Base-by-base conservation (phyloP, 2,329 filamentous ascomycete species). In the Sporothrix brasiliensis region DNA sequence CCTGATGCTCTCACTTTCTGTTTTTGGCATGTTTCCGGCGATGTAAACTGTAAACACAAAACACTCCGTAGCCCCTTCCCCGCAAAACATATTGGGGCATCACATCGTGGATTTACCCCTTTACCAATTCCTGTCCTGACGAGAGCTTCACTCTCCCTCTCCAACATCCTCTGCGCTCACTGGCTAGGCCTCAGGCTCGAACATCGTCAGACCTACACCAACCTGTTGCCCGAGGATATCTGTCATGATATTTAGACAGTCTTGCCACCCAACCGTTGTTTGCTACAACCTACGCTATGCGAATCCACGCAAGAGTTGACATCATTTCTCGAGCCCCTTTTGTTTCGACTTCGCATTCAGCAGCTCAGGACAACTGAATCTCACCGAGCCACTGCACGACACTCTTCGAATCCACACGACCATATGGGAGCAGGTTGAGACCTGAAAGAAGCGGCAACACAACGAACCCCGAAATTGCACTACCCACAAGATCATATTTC, bases 11-110 rank as follows among this genome's bases (percentile, higher is more conserved):
- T 54, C 50, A 10, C 21, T 52, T 41, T 54, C 65, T 67, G 49
- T 44, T 67, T 67, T 54, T 14, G 50, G 65, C 21, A 54, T 67
- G 50, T 44, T 27, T 19, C 63, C 63, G 61, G 19, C 63, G 63
- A 66, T 52, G 63, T 11, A 50, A 39, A 52, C 47, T 66, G 47
- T 34, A 34, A 44, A 44, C 41, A 44, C 41, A 44, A 16, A 13
- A 47, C 61, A 19, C 47, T 52, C 47, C 44, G 19, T 53, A 30
- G 63, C 47, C 50, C 50, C 65, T 56, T 67, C 50, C 50, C 10
- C 24, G 44, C 39, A 21, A 30, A 34, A 34, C 34, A 34, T 27
- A n/a, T 21, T 53, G 13, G 27, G 34, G 14, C 65, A 67, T 67
- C 50, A 11, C 13, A 30, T 44, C 65, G 50, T 27, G 34, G 14